Conservation (phyloP, 169 alveolate genomes). For the Cryptosporidium felis region DNA sequence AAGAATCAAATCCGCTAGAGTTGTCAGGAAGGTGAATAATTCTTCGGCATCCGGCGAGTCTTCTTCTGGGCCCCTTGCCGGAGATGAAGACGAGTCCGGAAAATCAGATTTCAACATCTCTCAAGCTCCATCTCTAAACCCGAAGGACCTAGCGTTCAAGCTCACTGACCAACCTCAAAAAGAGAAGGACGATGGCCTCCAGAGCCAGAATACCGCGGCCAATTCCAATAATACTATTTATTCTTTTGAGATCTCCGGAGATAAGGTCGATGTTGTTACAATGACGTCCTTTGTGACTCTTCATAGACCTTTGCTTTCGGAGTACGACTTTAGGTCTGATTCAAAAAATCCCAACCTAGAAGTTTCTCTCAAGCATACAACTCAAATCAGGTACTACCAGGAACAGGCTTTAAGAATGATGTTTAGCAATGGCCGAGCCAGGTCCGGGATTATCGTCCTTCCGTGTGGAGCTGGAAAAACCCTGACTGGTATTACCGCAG, state of each 20-base stretch:
- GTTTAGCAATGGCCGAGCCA: slow-evolving; percentile 97
- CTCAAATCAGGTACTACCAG: slow-evolving; percentile 91
- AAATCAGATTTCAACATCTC: slow-evolving; percentile 31
- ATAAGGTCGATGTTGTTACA: slow-evolving; percentile 87
- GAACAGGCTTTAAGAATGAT: slow-evolving; percentile 96
- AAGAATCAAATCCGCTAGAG: slow-evolving; percentile 83
- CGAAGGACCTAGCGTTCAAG: slow-evolving; percentile 29
- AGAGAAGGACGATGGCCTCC: not conserved
- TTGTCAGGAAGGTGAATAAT: slow-evolving; percentile 23
- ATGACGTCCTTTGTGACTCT: slow-evolving; percentile 86
- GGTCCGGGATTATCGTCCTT: slow-evolving; percentile 98
- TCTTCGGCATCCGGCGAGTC: not conserved
- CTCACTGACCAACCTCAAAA: slow-evolving; percentile 2
- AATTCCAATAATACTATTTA: slow-evolving; percentile 74
- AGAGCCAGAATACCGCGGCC: not conserved
- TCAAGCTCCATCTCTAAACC: slow-evolving; percentile 54
- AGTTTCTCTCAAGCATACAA: slow-evolving; percentile 89
- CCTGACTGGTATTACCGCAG: slow-evolving; percentile 98
- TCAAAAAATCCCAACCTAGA: slow-evolving; percentile 84
- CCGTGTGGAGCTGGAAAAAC: slow-evolving; percentile 99
- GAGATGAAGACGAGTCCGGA: not conserved
- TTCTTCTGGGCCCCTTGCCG: not conserved
- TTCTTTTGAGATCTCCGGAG: slow-evolving; percentile 88
- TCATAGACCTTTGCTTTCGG: slow-evolving; percentile 95
- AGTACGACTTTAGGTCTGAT: slow-evolving; percentile 95